Evolutionary conservation across 495 filamentous ascomycete species (phyloP).

Genomic region (Rusavskia elegans): DNA sequence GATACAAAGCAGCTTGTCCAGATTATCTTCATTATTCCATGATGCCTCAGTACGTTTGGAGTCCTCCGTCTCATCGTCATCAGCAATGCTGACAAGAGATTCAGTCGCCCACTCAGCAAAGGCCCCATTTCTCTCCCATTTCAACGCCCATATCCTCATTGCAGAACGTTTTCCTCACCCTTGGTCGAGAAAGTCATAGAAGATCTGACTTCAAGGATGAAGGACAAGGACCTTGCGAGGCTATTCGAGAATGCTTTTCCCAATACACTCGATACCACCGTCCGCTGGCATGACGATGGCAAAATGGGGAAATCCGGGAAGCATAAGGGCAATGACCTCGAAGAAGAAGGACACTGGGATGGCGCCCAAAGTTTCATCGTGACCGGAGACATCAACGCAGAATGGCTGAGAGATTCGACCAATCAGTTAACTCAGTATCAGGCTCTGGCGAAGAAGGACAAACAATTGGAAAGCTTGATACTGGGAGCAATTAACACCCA

Average conservation of each 20-base stretch:
- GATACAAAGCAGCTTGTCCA: conserved; percentile 26
- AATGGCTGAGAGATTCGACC: conserved; percentile 95
- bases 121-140: conserved; percentile 74
- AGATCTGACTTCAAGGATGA: conserved; percentile 62
- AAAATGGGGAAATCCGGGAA: conserved; percentile 24
- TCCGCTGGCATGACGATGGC: conserved; percentile 56
- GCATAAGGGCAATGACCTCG: conserved; percentile 7
- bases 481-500: conserved; percentile 95
- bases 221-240: conserved; percentile 76
- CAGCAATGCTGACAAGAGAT: background rate
- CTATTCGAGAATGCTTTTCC: conserved; percentile 97
- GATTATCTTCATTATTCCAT: conserved; percentile 34
- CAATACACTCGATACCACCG: conserved; percentile 84
- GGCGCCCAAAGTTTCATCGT: conserved; percentile 89
- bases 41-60: conserved; percentile 25
- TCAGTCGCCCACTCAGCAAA: conserved; percentile 57
- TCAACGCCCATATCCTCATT: conserved; percentile 65
- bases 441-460: conserved; percentile 61
- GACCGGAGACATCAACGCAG: conserved; percentile 96
- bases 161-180: conserved; percentile 76
- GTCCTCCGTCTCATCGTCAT: background rate
- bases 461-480: conserved; percentile 58
- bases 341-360: conserved; percentile 49
- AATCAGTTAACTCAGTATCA: conserved; percentile 92
- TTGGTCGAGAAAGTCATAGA: conserved; percentile 77